Evolutionary conservation across 2,329 filamentous ascomycete genomes (phyloP).

Genomic region (Chaetomium olivaceum): DNA sequence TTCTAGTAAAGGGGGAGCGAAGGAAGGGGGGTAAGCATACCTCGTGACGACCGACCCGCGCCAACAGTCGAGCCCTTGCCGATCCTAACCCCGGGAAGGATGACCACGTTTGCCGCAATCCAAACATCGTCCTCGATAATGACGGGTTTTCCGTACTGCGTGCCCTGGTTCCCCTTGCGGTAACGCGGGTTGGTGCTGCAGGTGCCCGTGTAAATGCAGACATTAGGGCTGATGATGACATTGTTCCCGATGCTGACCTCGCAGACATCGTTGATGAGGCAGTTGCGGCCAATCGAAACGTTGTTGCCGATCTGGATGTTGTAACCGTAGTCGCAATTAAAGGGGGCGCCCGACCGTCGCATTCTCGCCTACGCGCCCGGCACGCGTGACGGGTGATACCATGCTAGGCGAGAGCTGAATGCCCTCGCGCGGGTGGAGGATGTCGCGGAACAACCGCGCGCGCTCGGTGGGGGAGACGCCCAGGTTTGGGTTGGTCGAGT

Average conservation of each 20-base stretch:
- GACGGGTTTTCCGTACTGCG: slow-evolving; percentile 69
- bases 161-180: slow-evolving; percentile 71
- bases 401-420: slow-evolving; percentile 58
- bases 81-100: slow-evolving; percentile 78
- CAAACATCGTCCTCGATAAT: slow-evolving; percentile 83
- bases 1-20: not conserved
- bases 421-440: slow-evolving; percentile 63
- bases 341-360: slow-evolving; percentile 83
- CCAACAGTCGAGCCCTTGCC: slow-evolving; percentile 78
- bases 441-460: slow-evolving; percentile 68
- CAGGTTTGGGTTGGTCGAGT: slow-evolving; percentile 71
- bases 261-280: slow-evolving; percentile 83
- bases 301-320: slow-evolving; percentile 87
- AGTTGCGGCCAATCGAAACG: slow-evolving; percentile 79
- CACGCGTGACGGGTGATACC: slow-evolving; percentile 52
- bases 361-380: slow-evolving; percentile 69
- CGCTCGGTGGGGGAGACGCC: slow-evolving; percentile 70
- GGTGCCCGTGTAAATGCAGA: slow-evolving; percentile 79
- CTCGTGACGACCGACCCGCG: slow-evolving; percentile 85
- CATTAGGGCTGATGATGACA: slow-evolving; percentile 76
- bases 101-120: slow-evolving; percentile 74
- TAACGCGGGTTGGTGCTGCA: slow-evolving; percentile 71
- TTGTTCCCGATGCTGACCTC: slow-evolving; percentile 79
- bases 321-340: slow-evolving; percentile 89
- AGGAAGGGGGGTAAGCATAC: slow-evolving; percentile 37